A percentile compares a stretch with the other conserved stretches of the same genome.
phyloP scores from a whole-genome alignment of 2,329 filamentous ascomycete species.

The Neonectria faginata region DNA sequence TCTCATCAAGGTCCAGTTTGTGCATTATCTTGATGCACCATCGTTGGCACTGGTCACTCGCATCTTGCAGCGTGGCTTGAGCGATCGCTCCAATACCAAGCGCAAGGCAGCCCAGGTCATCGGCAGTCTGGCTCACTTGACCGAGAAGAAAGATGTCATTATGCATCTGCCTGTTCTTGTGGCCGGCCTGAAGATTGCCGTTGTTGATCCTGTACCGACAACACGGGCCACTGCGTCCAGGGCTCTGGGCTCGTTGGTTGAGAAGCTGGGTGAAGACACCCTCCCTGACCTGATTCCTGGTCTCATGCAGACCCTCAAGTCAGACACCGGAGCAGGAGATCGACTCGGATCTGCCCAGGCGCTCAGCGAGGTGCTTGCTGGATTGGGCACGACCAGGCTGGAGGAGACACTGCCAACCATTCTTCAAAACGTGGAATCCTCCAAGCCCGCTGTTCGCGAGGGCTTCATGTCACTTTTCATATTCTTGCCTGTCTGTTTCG shows the following conservation, averaged over 20 bases:
- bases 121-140: constrained; percentile 95
- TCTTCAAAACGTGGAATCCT: constrained; percentile 92
- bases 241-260: constrained; percentile 93
- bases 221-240: constrained; percentile 97
- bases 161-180: constrained; percentile 92
- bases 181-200: constrained; percentile 86
- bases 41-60: constrained; percentile 94
- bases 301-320: constrained; percentile 97
- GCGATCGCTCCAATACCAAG: constrained; percentile 93
- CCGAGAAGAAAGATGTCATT: constrained; percentile 93
- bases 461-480: constrained; percentile 99
- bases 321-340: constrained; percentile 95
- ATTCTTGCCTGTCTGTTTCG: constrained; percentile 98
- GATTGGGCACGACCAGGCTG: constrained; percentile 88
- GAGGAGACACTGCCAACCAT: constrained; percentile 98
- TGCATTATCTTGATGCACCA: constrained; percentile 97
- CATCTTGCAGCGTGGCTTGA: constrained; percentile 91
- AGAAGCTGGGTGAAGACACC: constrained; percentile 97
- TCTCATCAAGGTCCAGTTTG: constrained; percentile 97
- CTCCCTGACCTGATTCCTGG: constrained; percentile 97
- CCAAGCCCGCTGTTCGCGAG: constrained; percentile 90
- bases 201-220: constrained; percentile 95
- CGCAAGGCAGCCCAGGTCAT: constrained; percentile 97
- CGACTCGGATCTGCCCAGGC: constrained; percentile 96
- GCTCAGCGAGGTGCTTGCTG: constrained; percentile 94